Conservation (phyloP, 148 eudicot species). For the Fagopyrum homotropicum region DNA sequence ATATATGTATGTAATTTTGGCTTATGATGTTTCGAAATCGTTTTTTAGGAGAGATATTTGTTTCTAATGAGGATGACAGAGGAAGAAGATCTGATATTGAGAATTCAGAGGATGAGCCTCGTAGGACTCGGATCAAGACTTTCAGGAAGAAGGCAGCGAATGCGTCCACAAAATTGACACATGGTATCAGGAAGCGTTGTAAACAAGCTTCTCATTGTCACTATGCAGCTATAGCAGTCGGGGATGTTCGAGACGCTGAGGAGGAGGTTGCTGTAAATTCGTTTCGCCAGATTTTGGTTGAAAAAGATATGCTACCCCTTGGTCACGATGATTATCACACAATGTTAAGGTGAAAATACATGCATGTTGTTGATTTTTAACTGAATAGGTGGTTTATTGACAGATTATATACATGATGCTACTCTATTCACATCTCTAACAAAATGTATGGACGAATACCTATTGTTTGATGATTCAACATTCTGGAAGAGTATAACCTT, state of each 20-base stretch:
- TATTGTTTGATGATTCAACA: too few species aligned
- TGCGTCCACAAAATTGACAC: constrained; percentile 56
- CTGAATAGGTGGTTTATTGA: too few species aligned
- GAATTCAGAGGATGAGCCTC: constrained; percentile 63
- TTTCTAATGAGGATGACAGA: constrained; percentile 47
- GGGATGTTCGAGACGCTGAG: constrained; percentile 63
- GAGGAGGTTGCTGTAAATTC: constrained; percentile 70
- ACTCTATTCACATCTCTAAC: too few species aligned
- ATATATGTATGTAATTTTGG: background rate
- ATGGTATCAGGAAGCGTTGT: constrained; percentile 42
- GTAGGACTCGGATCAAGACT: constrained; percentile 55
- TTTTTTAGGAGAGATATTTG: constrained; percentile 34
- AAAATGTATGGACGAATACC: too few species aligned
- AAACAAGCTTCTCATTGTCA: constrained; percentile 56
- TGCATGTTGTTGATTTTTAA: background rate
- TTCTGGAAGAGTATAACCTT: too few species aligned
- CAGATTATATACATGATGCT: too few species aligned
- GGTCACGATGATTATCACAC: constrained; percentile 84
- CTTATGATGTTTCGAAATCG: background rate
- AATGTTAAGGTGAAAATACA: constrained; percentile 57
- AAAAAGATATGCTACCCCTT: constrained; percentile 55
- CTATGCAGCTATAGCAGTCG: constrained; percentile 55
- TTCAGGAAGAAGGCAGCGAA: constrained; percentile 70
- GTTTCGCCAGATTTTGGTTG: constrained; percentile 55
- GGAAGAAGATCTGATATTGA: constrained; percentile 50